Evolutionary conservation across 2,329 filamentous ascomycete genomes (phyloP), one percentile per base, ranked within the genome.

Genomic region (Leptographium radiaticola): DNA sequence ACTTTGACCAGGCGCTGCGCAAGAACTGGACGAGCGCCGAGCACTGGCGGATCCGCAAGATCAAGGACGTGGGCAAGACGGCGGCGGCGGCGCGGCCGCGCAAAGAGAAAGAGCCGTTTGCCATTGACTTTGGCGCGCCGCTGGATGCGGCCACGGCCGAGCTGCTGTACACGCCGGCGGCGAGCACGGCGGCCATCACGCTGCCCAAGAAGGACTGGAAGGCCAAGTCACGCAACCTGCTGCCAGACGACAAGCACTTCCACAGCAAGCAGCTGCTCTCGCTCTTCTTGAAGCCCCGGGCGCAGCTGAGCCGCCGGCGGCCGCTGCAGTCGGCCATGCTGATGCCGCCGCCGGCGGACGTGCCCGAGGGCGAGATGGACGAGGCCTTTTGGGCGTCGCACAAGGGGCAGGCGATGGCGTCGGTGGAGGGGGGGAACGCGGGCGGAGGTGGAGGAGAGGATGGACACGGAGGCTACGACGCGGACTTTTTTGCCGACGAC

Each of bases 21-120:
- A 97, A 95, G 76, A 96, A 96, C 64, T 98, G 93, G 91, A 85
- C 86, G 7, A 94, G 89, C 49, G 91, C 93, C n/a, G 93, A 97
- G 67, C 93, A 98, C 69, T 98, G 93, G 93, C 85, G 91, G 60
- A 97, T 98, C 65, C 80, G 87, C 58, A 89, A 89, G 64, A 93
- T 98, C 68, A 97, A 97, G 64, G 81, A 84, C 59, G 71, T 76
- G 63, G 50, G 47, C 51, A 53, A 57, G 53, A 49, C 53, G 9
- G 51, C 44, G 4, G 48, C 48, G 4, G 57, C 71, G 62, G 83
- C 6, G 34, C 34, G 79, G 59, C 81, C 83, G 62, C 81, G 89
- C 58, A 97, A 96, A 68, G 93, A 97, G 67, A 98, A 96, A 69
- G 91, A 96, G 65, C 86, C 87, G 0, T 98, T 98, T 64, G 86